phyloP scores from a whole-genome alignment of 164 flowering plant species.

The Stephania japonica region DNA sequence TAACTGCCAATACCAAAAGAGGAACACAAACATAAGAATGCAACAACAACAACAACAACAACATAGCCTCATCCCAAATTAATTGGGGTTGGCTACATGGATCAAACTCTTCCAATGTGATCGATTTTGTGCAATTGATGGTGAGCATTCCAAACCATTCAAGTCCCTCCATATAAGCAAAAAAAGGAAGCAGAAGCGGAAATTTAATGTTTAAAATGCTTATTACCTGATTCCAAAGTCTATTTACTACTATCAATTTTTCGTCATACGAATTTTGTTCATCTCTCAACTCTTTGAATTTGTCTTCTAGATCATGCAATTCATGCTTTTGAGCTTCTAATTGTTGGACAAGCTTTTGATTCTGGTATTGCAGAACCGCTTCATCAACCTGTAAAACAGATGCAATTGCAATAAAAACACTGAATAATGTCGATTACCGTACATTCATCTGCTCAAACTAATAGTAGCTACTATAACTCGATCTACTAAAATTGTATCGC shows the following conservation, averaged over 20 bases:
- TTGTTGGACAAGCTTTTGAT: conserved; percentile 87
- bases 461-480: neutral
- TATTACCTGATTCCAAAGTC: conserved; percentile 83
- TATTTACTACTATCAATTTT: conserved; percentile 50
- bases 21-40: neutral
- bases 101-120: too few relatives aligned
- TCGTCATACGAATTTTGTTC: conserved; percentile 71
- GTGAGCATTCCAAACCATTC: neutral
- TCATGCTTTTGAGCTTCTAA: conserved; percentile 70
- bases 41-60: too few relatives aligned
- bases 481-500: neutral
- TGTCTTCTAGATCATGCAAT: conserved; percentile 59
- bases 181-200: neutral
- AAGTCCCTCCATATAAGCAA: too few relatives aligned
- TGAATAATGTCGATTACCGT: neutral
- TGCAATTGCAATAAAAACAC: neutral
- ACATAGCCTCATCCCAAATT: too few relatives aligned
- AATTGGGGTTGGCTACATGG: too few relatives aligned
- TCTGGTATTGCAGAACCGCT: conserved; percentile 70
- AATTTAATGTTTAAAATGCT: neutral
- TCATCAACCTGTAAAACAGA: conserved; percentile 61
- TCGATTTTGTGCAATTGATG: neutral
- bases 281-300: conserved; percentile 48
- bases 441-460: neutral
- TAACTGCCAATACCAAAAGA: conserved; percentile 41